Evolutionary conservation across 257 asterid genomes (phyloP).

Genomic region (Scutellaria baicalensis): DNA sequence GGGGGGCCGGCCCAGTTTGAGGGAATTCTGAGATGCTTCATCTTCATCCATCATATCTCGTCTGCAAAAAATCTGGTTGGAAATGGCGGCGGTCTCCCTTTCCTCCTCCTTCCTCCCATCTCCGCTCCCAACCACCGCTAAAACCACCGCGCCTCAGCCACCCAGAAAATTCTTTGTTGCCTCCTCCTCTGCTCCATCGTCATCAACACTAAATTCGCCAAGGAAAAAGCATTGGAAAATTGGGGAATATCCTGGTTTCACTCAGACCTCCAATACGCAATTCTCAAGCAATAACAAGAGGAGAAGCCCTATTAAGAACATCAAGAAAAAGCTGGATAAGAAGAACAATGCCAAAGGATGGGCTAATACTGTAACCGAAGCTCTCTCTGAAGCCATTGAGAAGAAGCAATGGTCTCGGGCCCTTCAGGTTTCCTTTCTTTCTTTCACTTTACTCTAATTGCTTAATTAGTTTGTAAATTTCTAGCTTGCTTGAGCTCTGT

Average conservation of each 20-base stretch:
- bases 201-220: constrained; percentile 4
- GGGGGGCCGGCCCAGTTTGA: no score
- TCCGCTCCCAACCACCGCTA: constrained; percentile 18
- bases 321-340: constrained; percentile 58
- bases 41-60: constrained; percentile 4
- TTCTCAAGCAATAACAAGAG: constrained; percentile 19
- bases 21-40: background rate
- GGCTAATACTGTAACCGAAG: constrained; percentile 77
- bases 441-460: no score
- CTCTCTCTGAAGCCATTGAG: constrained; percentile 58
- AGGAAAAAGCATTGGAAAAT: constrained; percentile 66
- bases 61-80: background rate
- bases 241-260: constrained; percentile 59
- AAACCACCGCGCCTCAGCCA: constrained; percentile 17
- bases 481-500: background rate
- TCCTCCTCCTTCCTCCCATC: constrained; percentile 44
- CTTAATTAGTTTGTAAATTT: background rate
- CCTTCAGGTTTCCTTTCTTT: constrained; percentile 41
- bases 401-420: constrained; percentile 69
- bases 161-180: constrained; percentile 16
- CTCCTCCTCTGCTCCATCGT: constrained; percentile 19
- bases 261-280: constrained; percentile 27
- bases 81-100: constrained; percentile 30
- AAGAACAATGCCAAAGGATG: constrained; percentile 53
- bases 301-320: constrained; percentile 56